phyloP scores from a whole-genome alignment of 768 basidiomycete species.

The Rhodotorula graminis region DNA sequence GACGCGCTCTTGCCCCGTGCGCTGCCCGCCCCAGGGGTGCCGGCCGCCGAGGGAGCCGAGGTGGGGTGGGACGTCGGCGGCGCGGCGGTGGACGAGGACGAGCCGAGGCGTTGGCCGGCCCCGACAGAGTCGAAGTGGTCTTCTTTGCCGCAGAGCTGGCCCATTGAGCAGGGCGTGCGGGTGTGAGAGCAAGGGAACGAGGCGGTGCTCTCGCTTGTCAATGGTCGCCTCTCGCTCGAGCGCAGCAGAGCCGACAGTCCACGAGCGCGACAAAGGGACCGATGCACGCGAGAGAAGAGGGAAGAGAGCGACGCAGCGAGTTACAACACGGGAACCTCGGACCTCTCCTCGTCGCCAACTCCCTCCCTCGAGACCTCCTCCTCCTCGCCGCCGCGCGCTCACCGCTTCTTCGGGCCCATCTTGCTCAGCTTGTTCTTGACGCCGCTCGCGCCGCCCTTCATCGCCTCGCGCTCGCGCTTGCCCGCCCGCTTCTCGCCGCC shows the following conservation, averaged over 20 bases:
- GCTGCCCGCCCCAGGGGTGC: neutral
- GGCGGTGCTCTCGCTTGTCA: neutral
- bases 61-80: neutral
- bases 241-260: too few species aligned
- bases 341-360: too few species aligned
- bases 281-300: too few species aligned
- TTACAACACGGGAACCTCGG: too few species aligned
- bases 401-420: conserved; percentile 27
- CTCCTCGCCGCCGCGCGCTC: too few species aligned
- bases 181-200: neutral
- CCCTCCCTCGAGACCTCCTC: too few species aligned
- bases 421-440: conserved; percentile 21
- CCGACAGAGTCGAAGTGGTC: conserved; percentile 26
- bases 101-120: neutral
- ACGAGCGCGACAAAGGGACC: too few species aligned
- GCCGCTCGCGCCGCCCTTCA: conserved; percentile 11
- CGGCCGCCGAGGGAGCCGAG: neutral
- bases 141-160: conserved; percentile 26
- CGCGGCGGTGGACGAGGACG: neutral
- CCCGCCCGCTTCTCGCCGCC: conserved; percentile 13
- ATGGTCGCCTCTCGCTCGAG: too few species aligned
- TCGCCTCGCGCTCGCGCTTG: conserved; percentile 26
- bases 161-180: neutral
- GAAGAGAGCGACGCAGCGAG: too few species aligned
- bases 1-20: neutral